Evolutionary conservation across 2,329 filamentous ascomycete species (phyloP).

Genomic region (Diaporthe longicolla): DNA sequence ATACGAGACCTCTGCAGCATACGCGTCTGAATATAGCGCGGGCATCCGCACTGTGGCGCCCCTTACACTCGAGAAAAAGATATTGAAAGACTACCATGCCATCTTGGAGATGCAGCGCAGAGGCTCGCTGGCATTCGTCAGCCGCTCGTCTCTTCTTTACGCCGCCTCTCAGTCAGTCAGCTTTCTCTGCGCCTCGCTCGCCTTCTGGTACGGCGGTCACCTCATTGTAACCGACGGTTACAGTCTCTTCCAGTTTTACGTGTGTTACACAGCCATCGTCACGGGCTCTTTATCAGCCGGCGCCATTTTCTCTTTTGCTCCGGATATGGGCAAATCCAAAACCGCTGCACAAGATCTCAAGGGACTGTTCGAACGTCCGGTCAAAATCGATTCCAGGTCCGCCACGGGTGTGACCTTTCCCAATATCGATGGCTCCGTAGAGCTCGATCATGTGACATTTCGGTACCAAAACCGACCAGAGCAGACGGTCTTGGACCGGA

Average conservation of each 20-base stretch:
- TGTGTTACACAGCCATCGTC: constrained; percentile 89
- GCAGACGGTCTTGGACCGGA: constrained; percentile 89
- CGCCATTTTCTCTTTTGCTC: constrained; percentile 88
- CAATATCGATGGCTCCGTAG: constrained; percentile 76
- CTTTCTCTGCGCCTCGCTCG: constrained; percentile 87
- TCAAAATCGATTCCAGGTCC: constrained; percentile 86
- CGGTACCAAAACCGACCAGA: constrained; percentile 92
- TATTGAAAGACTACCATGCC: constrained; percentile 78
- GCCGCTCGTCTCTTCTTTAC: constrained; percentile 84
- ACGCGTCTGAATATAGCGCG: constrained; percentile 92
- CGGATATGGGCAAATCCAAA: constrained; percentile 94
- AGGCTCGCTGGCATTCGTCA: constrained; percentile 78
- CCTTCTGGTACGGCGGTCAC: constrained; percentile 92
- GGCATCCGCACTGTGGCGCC: constrained; percentile 94
- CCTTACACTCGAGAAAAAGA: constrained; percentile 87
- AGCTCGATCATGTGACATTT: constrained; percentile 95
- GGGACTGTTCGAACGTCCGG: constrained; percentile 84
- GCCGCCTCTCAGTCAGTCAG: constrained; percentile 86
- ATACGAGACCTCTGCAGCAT: constrained; percentile 85
- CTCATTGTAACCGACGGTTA: constrained; percentile 81
- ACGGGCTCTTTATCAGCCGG: constrained; percentile 95
- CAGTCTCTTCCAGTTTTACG: constrained; percentile 87
- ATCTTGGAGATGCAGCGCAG: constrained; percentile 77
- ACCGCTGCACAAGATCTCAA: constrained; percentile 86
- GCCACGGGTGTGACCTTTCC: constrained; percentile 72